phyloP scores from a whole-genome alignment of 108 stramenopile genomes.

The Cyclotella distinguenda region DNA sequence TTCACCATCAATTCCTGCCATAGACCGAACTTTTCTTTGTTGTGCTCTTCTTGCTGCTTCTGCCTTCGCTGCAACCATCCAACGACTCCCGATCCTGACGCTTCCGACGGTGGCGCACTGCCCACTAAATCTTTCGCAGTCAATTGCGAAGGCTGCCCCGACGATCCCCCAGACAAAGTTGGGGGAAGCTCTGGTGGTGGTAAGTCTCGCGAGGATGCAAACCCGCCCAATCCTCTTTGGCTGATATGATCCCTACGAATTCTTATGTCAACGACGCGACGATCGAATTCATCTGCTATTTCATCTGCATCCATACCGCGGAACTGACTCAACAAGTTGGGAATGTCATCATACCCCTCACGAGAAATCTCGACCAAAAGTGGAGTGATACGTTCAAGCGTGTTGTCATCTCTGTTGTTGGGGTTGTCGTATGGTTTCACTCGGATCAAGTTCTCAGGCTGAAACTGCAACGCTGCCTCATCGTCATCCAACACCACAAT shows the following conservation, averaged over 20 bases:
- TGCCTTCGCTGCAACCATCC: conserved; percentile 80
- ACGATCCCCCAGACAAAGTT: conserved; percentile 14
- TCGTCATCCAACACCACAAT: conserved; percentile 96
- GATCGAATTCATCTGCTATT: conserved; percentile 85
- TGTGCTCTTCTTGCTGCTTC: conserved; percentile 79
- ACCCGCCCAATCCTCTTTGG: conserved; percentile 67
- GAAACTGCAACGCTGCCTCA: conserved; percentile 74
- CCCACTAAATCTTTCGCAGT: conserved; percentile 88
- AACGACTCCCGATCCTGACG: conserved; percentile 49
- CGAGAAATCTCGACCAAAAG: conserved; percentile 85
- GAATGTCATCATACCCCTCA: conserved; percentile 78
- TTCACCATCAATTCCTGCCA: conserved; percentile 91
- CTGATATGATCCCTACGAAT: conserved; percentile 43
- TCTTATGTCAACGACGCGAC: conserved; percentile 60
- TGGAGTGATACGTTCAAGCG: conserved; percentile 80
- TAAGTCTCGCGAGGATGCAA: conserved; percentile 49
- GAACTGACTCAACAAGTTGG: conserved; percentile 67
- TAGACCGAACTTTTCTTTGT: conserved; percentile 80
- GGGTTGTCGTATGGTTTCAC: conserved; percentile 93
- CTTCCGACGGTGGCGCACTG: conserved; percentile 50
- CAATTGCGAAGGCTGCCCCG: conserved; percentile 48
- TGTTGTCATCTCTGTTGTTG: conserved; percentile 67
- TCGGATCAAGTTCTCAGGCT: conserved; percentile 92
- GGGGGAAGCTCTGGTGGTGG: conserved; percentile 74
- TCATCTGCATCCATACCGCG: conserved; percentile 85